Evolutionary conservation across 495 filamentous ascomycete genomes (phyloP), one percentile per base, ranked within the genome.

Genomic region (Opeltia flavorubescens): DNA sequence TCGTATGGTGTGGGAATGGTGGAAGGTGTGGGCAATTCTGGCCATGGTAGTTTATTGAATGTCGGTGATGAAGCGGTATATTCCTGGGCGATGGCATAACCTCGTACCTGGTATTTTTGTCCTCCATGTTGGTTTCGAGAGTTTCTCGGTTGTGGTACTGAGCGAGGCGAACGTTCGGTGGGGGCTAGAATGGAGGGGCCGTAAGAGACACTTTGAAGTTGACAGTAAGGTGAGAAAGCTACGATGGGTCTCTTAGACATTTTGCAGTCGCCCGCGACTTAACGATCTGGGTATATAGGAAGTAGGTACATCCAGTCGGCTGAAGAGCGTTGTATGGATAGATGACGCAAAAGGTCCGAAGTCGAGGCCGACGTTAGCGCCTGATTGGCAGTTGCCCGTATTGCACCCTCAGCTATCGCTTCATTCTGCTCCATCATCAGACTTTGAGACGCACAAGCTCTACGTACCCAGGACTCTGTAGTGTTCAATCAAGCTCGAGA

Each of bases 1-100:
- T 98, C 84, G 61, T 98, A 96, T 0, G 91, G 91, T 0, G 89
- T 91, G n/a, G 84, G 84, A 28, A 66, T 38, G 58, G 56, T 43
- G 41, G 59, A 49, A 13, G 64, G 17, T 11, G 53, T 58, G 25
- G 50, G 51, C 51, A 62, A 18, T 46, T 58, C 34, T 47, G 62
- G 58, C 64, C 61, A 68, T 31, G 46, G 51, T 40, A 45, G 43
- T 15, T 43, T 25, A 17, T 52, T 21, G 1, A 13, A 34, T 15
- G 17, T 13, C n/a, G 44, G 43, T 17, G 36, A 4, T 24, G 35
- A 23, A 12, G 25, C 1, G 0, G 30, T 28, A 6, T 45, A 5
- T 13, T 41, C 13, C 3, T 29, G 20, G 11, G 43, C 26, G 24
- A 46, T 38, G 28, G 55, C 49, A 51, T 50, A 48, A 5, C 20